These are phyloP conservation scores for Quercus ilex DNA, from an alignment of 306 rosid species.

Conservation along the genomic window DNA sequence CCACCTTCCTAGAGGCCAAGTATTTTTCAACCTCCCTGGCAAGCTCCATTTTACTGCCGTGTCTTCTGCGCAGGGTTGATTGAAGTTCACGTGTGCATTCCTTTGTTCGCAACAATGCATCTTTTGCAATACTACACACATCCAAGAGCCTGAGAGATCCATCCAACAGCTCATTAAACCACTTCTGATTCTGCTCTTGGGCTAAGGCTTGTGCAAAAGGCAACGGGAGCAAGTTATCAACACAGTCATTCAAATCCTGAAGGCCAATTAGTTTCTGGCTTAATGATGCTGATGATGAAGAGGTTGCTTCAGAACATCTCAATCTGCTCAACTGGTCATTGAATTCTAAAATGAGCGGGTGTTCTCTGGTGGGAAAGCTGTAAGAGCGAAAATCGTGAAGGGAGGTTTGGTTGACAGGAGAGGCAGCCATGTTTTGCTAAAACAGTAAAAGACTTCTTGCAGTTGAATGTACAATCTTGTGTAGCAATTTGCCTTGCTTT, in stretches of 20 bases:
- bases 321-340: slow-evolving; percentile 20
- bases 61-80: slow-evolving; percentile 9
- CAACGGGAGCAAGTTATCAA: slow-evolving; percentile 10
- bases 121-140: slow-evolving; percentile 20
- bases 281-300: slow-evolving; percentile 17
- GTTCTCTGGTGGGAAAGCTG: slow-evolving; percentile 25
- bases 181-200: background rate
- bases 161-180: slow-evolving; percentile 5
- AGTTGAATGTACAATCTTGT: background rate
- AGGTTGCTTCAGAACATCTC: slow-evolving; percentile 15
- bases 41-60: background rate
- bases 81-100: slow-evolving; percentile 24
- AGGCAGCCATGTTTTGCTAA: background rate
- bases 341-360: slow-evolving; percentile 10
- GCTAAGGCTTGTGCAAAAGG: background rate
- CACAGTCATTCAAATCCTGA: slow-evolving; percentile 6
- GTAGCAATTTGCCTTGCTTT: background rate
- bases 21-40: slow-evolving; percentile 14
- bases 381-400: slow-evolving; percentile 17
- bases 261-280: slow-evolving; percentile 13
- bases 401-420: slow-evolving; percentile 9
- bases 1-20: slow-evolving; percentile 30
- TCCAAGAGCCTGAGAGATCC: slow-evolving; percentile 21
- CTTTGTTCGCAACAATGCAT: slow-evolving; percentile 14
- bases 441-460: background rate